These are phyloP conservation scores for Talaromyces verruculosus DNA, from an alignment of 2,329 filamentous ascomycete species.

Conservation along the genomic window DNA sequence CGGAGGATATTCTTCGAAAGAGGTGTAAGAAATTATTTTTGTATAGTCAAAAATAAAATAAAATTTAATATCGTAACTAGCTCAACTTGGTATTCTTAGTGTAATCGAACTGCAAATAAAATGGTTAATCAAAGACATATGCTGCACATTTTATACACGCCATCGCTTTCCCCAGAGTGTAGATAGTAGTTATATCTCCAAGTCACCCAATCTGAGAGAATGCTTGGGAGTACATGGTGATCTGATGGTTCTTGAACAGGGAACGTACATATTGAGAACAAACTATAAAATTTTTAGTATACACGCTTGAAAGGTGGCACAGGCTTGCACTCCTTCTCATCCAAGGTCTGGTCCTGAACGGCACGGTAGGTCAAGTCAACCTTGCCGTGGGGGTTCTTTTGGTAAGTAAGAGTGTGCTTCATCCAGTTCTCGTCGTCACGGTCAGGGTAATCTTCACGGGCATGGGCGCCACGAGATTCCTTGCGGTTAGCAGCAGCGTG, in stretches of 20 bases:
- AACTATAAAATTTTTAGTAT: constrained; percentile 42
- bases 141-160: constrained; percentile 18
- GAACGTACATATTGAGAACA: constrained; percentile 6
- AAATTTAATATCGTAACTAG: background rate
- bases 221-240: constrained; percentile 1
- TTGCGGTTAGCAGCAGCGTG: constrained; percentile 87
- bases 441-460: constrained; percentile 93
- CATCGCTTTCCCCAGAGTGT: constrained; percentile 9
- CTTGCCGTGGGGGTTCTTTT: constrained; percentile 86
- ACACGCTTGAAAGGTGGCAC: constrained; percentile 88
- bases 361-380: constrained; percentile 82
- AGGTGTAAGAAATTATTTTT: background rate
- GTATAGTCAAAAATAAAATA: background rate
- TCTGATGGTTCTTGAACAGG: background rate
- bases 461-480: constrained; percentile 95
- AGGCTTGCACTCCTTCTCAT: constrained; percentile 93
- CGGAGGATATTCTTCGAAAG: background rate
- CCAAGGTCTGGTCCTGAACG: constrained; percentile 79
- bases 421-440: constrained; percentile 97
- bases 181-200: constrained; percentile 2
- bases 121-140: constrained; percentile 15
- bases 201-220: constrained; percentile 2
- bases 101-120: constrained; percentile 1
- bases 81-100: background rate
- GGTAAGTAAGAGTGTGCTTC: constrained; percentile 98